Conservation (phyloP, 2,329 filamentous ascomycete genomes). For the Fonsecaea multimorphosa region DNA sequence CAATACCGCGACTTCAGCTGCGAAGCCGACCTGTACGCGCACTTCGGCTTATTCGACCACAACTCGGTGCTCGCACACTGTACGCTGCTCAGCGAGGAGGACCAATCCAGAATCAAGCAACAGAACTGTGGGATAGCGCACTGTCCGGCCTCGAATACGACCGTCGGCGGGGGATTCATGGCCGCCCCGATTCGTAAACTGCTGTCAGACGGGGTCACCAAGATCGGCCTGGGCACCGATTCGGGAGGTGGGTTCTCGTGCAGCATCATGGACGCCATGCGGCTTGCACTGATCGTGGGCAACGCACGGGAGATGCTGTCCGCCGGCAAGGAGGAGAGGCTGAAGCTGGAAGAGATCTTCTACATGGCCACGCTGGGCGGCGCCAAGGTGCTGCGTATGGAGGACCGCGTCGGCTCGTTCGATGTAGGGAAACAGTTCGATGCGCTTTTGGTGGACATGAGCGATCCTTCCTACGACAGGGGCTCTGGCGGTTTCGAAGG, state of each 20-base stretch:
- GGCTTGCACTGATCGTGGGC: constrained; percentile 58
- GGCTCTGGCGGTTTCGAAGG: constrained; percentile 57
- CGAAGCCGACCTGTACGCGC: constrained; percentile 65
- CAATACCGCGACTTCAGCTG: constrained; percentile 61
- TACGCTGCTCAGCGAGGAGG: constrained; percentile 61
- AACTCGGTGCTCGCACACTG: constrained; percentile 68
- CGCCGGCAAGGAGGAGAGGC: constrained; percentile 22
- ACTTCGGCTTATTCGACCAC: constrained; percentile 58
- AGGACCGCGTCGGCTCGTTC: constrained; percentile 61
- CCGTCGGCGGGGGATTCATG: constrained; percentile 65
- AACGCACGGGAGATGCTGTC: constrained; percentile 41
- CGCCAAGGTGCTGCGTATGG: constrained; percentile 42
- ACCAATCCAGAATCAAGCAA: constrained; percentile 54
- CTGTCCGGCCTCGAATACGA: constrained; percentile 67
- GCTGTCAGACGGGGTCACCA: constrained; percentile 57
- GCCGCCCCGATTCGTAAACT: constrained; percentile 64
- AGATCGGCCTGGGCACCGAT: constrained; percentile 67
- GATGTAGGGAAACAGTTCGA: constrained; percentile 67
- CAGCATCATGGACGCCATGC: constrained; percentile 63
- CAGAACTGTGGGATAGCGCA: constrained; percentile 63
- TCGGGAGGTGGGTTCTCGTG: constrained; percentile 65
- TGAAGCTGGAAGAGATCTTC: constrained; percentile 54
- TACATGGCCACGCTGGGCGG: constrained; percentile 46
- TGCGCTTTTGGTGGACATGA: constrained; percentile 57
- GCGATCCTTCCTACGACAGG: background rate